Percentiles rank a stretch among this genome's conserved stretches.
These are phyloP conservation scores for Xylaria longipes DNA, from an alignment of 495 filamentous ascomycete species.

Conservation along the genomic window DNA sequence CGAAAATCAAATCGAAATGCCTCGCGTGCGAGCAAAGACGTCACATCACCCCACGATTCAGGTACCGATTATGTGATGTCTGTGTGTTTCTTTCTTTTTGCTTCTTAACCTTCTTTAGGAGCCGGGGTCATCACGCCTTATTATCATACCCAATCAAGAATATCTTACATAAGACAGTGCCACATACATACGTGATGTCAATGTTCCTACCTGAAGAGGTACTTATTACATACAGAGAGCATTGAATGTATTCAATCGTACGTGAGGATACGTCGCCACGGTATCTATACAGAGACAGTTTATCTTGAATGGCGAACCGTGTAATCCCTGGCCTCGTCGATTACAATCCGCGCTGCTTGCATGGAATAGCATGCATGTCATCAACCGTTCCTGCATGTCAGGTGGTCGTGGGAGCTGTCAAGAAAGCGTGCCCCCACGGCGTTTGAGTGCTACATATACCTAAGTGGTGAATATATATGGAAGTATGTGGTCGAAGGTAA, in stretches of 20 bases:
- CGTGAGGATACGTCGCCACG: background rate
- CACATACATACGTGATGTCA: background rate
- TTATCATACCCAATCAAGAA: background rate
- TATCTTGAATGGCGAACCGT: background rate
- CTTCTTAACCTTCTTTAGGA: background rate
- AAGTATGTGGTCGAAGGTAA: background rate
- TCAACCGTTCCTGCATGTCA: slow-evolving; percentile 24
- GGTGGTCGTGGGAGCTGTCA: background rate
- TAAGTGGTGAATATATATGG: background rate
- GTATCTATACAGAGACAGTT: background rate
- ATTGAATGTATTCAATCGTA: background rate
- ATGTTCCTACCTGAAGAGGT: background rate
- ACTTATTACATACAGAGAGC: background rate
- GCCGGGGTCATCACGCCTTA: background rate
- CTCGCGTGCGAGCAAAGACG: slow-evolving; percentile 20
- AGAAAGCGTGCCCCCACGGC: slow-evolving; percentile 7
- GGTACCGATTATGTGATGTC: slow-evolving; percentile 24
- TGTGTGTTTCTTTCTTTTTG: background rate
- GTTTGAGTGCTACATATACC: background rate
- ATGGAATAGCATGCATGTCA: slow-evolving; percentile 21
- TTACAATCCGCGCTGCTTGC: slow-evolving; percentile 11
- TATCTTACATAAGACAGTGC: background rate
- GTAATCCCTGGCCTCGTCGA: background rate
- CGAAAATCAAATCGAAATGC: slow-evolving; percentile 29
- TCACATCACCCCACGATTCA: slow-evolving; percentile 27